Base-by-base conservation (phyloP, 2,329 filamentous ascomycete genomes). In the Aspergillus neoniger region DNA sequence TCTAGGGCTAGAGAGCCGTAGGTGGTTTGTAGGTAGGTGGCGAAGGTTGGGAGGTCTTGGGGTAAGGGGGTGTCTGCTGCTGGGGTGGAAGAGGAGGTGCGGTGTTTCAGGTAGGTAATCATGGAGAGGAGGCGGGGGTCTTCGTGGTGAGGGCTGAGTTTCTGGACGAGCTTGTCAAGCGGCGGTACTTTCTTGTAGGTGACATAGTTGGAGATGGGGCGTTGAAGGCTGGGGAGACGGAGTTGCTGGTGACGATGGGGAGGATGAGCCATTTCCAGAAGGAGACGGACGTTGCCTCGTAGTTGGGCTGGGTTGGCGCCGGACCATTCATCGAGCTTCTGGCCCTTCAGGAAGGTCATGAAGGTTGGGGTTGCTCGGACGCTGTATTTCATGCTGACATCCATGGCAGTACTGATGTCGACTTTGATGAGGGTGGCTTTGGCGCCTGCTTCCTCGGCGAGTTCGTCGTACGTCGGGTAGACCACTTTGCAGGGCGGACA, bases 281-380 rank as follows among this genome's bases (percentile, higher is more conserved):
- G 80, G 49, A 93, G 81, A 36, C 87, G 85, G 12, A 96, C 82
- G 61, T 92, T 95, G 15, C 85, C 85, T 55, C 86, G 85, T 14
- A 98, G 81, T 15, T 86, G 82, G 12, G 82, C 81, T 2, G 86
- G 83, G 69, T 93, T 88, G 0, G 90, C 91, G 1, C 92, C 92
- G 53, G 83, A 85, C 93, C 93, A 98, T 66, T 89, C 85, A 63
- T 92, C 88, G 52, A 91, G 85, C 71, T 94, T 86, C 61, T 88
- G 78, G 1, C 92, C 92, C 55, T 84, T 88, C 8, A 94, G 77
- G 71, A 93, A 96, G 0, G 92, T 94, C 70, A 95, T 86, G 70
- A 98, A 96, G 0, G 93, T 96, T 0, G 94, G 94, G 0, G 93
- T 96, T 4, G 89, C 89, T 2, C 85, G 83, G 55, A 97, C 84